phyloP scores from a whole-genome alignment of 768 basidiomycete species.

The Pleurotus eryngii region DNA sequence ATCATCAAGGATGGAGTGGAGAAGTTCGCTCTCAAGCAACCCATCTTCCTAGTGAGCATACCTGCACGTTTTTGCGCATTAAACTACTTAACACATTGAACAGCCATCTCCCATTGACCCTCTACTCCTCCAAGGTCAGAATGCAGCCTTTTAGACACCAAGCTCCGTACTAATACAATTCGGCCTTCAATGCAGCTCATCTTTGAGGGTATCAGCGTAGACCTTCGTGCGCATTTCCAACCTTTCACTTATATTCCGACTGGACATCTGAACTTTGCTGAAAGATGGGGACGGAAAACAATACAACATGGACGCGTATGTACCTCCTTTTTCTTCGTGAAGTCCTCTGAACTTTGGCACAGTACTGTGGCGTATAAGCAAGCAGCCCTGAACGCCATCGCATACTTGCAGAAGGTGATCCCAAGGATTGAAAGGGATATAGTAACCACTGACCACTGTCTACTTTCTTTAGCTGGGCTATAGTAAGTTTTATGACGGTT shows the following conservation, averaged over 20 bases:
- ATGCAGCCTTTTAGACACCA: too few relatives aligned
- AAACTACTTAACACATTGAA: not conserved
- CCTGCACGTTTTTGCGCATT: not conserved
- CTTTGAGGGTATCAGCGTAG: conserved; percentile 75
- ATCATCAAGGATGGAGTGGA: conserved; percentile 74
- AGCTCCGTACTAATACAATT: not conserved
- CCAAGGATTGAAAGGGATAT: not conserved
- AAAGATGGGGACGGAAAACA: conserved; percentile 73
- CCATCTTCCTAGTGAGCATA: conserved; percentile 62
- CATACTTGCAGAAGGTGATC: conserved; percentile 63
- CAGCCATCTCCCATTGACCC: conserved; percentile 77
- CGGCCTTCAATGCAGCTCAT: conserved; percentile 41
- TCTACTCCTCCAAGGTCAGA: conserved; percentile 58
- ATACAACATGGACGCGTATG: conserved; percentile 75
- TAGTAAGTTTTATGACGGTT: conserved; percentile 39
- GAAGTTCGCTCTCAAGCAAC: conserved; percentile 71
- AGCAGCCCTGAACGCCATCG: conserved; percentile 73
- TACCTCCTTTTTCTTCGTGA: not conserved
- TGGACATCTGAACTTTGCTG: too few relatives aligned
- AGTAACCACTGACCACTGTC: not conserved
- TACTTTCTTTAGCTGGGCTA: conserved; percentile 59
- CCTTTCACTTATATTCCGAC: not conserved
- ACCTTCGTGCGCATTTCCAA: conserved; percentile 46
- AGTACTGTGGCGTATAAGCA: conserved; percentile 79
- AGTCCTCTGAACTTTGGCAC: not conserved